Percentiles rank a stretch among this genome's conserved stretches.
phyloP scores from a whole-genome alignment of 1,284 basidiomycete genomes.

The Golubevia pallescens region DNA sequence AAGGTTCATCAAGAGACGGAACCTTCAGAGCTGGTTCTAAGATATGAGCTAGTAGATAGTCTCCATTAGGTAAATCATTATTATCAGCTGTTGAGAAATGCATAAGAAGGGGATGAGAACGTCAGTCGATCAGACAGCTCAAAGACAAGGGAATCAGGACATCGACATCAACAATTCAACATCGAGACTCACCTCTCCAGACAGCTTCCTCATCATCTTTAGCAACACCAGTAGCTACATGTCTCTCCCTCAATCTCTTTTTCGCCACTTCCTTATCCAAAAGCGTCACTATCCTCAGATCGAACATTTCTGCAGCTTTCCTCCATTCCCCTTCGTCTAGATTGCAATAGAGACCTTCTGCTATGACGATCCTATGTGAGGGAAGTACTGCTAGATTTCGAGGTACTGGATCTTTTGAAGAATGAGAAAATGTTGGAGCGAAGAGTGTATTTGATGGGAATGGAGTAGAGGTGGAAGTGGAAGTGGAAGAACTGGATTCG shows the following conservation, averaged over 20 bases:
- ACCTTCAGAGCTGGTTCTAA: conserved; percentile 22
- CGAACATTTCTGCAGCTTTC: conserved; percentile 31
- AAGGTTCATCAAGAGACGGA: background rate
- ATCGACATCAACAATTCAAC: background rate
- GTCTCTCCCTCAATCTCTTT: conserved; percentile 31
- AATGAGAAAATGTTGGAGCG: background rate
- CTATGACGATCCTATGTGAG: conserved; percentile 29
- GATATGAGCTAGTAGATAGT: conserved; percentile 49
- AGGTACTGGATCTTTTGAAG: conserved; percentile 40
- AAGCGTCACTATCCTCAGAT: conserved; percentile 38
- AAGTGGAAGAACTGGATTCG: conserved; percentile 9
- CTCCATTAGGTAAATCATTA: conserved; percentile 60
- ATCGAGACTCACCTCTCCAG: conserved; percentile 33
- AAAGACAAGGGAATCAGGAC: background rate
- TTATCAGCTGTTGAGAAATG: conserved; percentile 29
- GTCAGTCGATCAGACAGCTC: background rate
- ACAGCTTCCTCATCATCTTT: conserved; percentile 27
- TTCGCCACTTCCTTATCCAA: conserved; percentile 27
- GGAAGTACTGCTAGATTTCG: conserved; percentile 30
- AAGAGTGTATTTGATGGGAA: conserved; percentile 13
- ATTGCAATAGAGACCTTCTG: conserved; percentile 60
- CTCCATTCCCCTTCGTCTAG: conserved; percentile 38
- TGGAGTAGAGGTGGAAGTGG: conserved; percentile 51
- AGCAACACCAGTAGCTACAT: conserved; percentile 51
- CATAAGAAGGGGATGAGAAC: background rate